Conservation (phyloP, 345 rosid species). For the Microthlaspi erraticum region DNA sequence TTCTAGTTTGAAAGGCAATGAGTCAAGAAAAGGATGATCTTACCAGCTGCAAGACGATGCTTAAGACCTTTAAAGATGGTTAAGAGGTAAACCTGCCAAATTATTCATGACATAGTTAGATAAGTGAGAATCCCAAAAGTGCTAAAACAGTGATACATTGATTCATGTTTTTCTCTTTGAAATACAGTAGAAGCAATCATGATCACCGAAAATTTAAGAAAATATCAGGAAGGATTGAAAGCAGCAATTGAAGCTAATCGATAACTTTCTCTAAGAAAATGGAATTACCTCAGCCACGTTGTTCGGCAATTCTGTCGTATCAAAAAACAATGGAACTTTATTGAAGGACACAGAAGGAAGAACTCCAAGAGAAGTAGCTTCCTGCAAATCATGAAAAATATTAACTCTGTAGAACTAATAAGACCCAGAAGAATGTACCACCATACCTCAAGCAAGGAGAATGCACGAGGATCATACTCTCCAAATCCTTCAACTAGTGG, state of each 20-base stretch:
- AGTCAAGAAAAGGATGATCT: neutral
- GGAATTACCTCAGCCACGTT: slow-evolving; percentile 67
- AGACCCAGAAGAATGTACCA: slow-evolving; percentile 19
- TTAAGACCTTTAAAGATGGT: slow-evolving; percentile 85
- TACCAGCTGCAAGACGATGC: slow-evolving; percentile 97
- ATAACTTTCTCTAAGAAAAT: neutral
- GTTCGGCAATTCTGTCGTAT: slow-evolving; percentile 60
- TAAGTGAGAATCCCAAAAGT: slow-evolving; percentile 1
- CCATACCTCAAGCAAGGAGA: slow-evolving; percentile 83
- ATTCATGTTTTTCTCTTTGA: neutral
- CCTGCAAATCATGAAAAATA: slow-evolving; percentile 49
- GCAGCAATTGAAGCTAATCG: neutral
- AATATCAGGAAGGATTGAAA: slow-evolving; percentile 1
- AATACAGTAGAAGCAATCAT: neutral
- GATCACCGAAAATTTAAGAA: neutral
- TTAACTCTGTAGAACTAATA: slow-evolving; percentile 14
- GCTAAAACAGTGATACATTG: neutral
- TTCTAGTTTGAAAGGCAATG: no score
- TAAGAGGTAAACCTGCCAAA: slow-evolving; percentile 78
- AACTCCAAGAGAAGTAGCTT: slow-evolving; percentile 80
- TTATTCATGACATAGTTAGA: slow-evolving; percentile 30
- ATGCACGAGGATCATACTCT: slow-evolving; percentile 95
- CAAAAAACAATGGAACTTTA: slow-evolving; percentile 61
- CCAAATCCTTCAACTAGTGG: slow-evolving; percentile 91
- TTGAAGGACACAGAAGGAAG: slow-evolving; percentile 70